Base-by-base conservation (phyloP, 2,329 filamentous ascomycete species). In the Fusarium compactum region DNA sequence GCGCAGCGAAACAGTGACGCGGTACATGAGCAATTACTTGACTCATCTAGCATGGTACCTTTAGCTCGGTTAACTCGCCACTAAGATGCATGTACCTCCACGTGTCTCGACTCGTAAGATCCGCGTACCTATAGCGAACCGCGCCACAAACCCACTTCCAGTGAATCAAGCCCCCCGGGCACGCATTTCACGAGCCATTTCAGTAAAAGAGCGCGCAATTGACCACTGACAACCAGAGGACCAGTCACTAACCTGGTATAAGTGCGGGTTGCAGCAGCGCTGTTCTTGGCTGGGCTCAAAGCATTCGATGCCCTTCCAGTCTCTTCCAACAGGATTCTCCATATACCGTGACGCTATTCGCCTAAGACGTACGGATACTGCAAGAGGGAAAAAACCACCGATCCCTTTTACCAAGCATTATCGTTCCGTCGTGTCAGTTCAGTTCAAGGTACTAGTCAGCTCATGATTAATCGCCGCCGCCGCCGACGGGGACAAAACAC, bases 221-320 rank as follows among this genome's bases (percentile, higher is more conserved):
- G 58, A 67, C 67, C 67, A 70, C 57, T 70, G 56, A 57, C 34
- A 54, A 24, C 60, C 64, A 48, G 72, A 44, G 58, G 56, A 65
- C 55, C 16, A 48, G 46, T 66, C 65, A 65, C 68, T 69, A 65
- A 71, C 56, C 60, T 58, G 65, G 65, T 71, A 56, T 58, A 65
- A 56, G 68, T 70, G 69, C 68, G 69, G 67, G 48, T 41, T 65
- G 34, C 53, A 65, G 47, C 62, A 53, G 48, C 32, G 51, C 32
- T 59, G 40, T 25, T 60, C 63, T 66, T 66, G 62, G 62, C 61
- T 65, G 40, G 53, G n/a, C 52, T 63, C 47, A 32, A 59, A 48
- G 72, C 52, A 51, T 75, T 75, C 73, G 64, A 75, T 74, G 51
- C n/a, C 45, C 67, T 75, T 75, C 73, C 73, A 75, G 53, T 62